phyloP scores from a whole-genome alignment of 2,329 filamentous ascomycete species.

The Cladobotryum protrusum region DNA sequence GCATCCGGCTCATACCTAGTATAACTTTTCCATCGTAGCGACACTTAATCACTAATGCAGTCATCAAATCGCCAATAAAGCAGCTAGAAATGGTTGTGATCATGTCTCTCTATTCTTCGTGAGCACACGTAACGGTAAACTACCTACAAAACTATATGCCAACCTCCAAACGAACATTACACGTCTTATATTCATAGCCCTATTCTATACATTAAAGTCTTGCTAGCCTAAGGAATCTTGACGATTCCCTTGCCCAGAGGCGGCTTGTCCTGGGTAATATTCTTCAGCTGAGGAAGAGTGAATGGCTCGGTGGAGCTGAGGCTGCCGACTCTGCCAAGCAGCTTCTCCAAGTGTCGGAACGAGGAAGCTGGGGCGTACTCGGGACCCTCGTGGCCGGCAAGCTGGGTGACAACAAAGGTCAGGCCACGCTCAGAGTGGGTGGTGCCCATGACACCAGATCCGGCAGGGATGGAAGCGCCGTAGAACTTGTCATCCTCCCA shows the following conservation, averaged over 20 bases:
- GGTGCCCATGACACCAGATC: conserved; percentile 61
- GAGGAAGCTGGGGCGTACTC: conserved; percentile 63
- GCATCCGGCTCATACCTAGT: no score
- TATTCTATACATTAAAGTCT: no score
- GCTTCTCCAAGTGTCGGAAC: conserved; percentile 67
- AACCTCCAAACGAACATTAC: no score
- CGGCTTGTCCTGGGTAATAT: conserved; percentile 13
- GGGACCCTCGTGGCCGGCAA: conserved; percentile 62
- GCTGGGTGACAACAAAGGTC: conserved; percentile 59
- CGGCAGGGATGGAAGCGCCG: conserved; percentile 43
- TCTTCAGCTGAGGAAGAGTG: conserved; percentile 16
- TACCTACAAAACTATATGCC: no score
- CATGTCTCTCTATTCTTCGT: no score
- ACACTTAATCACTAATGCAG: no score
- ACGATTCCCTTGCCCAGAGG: conserved; percentile 20
- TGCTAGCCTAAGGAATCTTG: conserved; percentile 10
- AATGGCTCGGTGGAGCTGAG: conserved; percentile 39
- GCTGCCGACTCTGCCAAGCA: conserved; percentile 62
- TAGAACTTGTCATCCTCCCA: conserved; percentile 35
- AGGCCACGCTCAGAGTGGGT: conserved; percentile 69
- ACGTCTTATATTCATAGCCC: no score
- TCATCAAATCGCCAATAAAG: no score
- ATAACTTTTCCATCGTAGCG: no score
- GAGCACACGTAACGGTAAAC: no score
- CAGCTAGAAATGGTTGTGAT: no score